Base-by-base conservation (phyloP, 208 protist species). In the Trypanosoma theileri region DNA sequence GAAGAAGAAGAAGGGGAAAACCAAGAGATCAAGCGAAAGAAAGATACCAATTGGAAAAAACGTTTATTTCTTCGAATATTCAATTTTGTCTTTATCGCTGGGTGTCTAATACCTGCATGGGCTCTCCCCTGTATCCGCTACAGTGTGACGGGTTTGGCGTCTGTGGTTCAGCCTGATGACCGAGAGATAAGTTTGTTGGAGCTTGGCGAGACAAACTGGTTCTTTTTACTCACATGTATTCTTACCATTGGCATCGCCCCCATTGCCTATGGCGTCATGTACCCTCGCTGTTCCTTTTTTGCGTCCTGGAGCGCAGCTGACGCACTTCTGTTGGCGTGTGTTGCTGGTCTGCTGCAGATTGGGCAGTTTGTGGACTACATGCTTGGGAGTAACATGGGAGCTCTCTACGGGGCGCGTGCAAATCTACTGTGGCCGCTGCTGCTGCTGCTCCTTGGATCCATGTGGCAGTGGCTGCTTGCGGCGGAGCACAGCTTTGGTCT, bases 301-400 rank as follows among this genome's bases (percentile, higher is more conserved):
- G 81, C 92, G n/a, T 95, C 97, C 31, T 98, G 97, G 96, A 88
- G 84, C 19, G 86, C 83, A 0, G 73, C 87, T 3, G 93, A 98
- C 60, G 96, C 95, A 9, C 81, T 98, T 56, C 59, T 98, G 16
- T 41, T 98, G 3, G 87, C 84, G 26, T 89, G 97, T 54, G 54
- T 98, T 19, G 83, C 86, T 12, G 93, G 94, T 1, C 78, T 98
- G 13, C 56, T 98, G 22, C 89, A 98, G 78, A 66, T 98, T 6
- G 77, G 85, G 12, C 93, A 95, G 59, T 98, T 98, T 61, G 77
- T 97, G 3, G 71, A 85, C 12, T 98, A 98, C 65, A 75, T 98
- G 19, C 66, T 98, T 21, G 94, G 89, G 17, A 17, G 4, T 22
- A 58, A 54, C 14, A 75, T 85, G 66, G 67, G 77, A 0, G 63